phyloP scores from a whole-genome alignment of 148 eudicot genomes.

The Persicaria tinctoria region DNA sequence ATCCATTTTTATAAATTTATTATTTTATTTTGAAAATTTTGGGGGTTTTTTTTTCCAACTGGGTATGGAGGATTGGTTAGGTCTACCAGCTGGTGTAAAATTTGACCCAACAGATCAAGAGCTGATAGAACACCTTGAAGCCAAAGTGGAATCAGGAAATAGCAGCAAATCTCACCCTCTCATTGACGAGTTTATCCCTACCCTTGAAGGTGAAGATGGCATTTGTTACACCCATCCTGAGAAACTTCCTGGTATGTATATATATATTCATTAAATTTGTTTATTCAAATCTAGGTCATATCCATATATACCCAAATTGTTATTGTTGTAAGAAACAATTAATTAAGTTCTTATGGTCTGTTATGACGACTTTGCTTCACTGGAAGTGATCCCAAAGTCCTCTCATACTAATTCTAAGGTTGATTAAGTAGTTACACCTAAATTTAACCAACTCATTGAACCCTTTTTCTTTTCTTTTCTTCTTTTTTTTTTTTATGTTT shows the following conservation, averaged over 20 bases:
- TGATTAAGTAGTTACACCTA: slow-evolving; percentile 53
- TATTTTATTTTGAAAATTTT: not conserved
- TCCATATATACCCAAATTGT: not conserved
- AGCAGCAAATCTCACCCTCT: slow-evolving; percentile 83
- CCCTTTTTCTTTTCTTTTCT: not conserved
- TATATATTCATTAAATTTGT: too few relatives aligned
- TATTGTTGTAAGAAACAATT: not conserved
- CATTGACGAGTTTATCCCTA: slow-evolving; percentile 95
- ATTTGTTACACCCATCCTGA: slow-evolving; percentile 99
- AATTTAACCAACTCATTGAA: slow-evolving; percentile 57
- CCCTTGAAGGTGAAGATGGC: slow-evolving; percentile 98
- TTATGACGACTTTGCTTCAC: slow-evolving; percentile 35
- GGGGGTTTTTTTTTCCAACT: slow-evolving; percentile 4
- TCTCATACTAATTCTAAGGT: not conserved
- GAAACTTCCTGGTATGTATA: slow-evolving; percentile 75
- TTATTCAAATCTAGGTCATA: not conserved
- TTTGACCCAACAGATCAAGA: slow-evolving; percentile 99
- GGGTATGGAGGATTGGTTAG: slow-evolving; percentile 82
- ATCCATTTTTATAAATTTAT: not conserved
- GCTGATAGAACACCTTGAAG: slow-evolving; percentile 94
- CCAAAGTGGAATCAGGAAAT: slow-evolving; percentile 71
- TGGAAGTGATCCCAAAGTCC: not conserved
- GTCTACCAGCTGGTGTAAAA: slow-evolving; percentile 98
- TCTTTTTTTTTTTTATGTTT: not conserved
- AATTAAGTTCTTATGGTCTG: slow-evolving; percentile 14